These are phyloP conservation scores for Claviceps sp. DNA, from an alignment of 2,329 filamentous ascomycete genomes.

Conservation along the genomic window DNA sequence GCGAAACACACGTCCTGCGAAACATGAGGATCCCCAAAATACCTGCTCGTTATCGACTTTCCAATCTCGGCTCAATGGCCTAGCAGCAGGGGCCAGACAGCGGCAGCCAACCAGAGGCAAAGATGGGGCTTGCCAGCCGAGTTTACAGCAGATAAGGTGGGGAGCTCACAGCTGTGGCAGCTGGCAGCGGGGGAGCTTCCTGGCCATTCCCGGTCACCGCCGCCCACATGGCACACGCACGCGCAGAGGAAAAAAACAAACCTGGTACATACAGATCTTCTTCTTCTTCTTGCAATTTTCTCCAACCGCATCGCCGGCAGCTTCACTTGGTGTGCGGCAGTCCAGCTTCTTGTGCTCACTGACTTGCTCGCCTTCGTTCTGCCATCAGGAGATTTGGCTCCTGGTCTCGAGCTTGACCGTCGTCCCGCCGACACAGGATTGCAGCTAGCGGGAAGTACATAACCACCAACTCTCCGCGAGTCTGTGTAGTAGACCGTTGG, in stretches of 20 bases:
- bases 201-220: background rate
- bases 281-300: background rate
- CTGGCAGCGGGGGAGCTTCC: background rate
- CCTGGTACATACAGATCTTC: background rate
- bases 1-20: too few species aligned
- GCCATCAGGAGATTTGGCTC: background rate
- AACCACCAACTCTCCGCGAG: background rate
- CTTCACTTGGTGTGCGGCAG: background rate
- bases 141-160: too few species aligned
- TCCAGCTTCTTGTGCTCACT: too few species aligned
- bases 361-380: background rate
- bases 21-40: background rate
- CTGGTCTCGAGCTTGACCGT: background rate
- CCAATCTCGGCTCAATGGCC: constrained; percentile 6
- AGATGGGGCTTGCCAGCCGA: background rate
- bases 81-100: constrained; percentile 3
- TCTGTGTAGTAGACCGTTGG: background rate
- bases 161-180: background rate
- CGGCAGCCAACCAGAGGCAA: background rate
- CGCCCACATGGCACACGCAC: background rate
- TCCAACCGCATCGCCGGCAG: background rate
- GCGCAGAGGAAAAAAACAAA: background rate
- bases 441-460: background rate
- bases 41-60: background rate
- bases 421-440: background rate